Evolutionary conservation across 2,329 filamentous ascomycete genomes (phyloP), one percentile per base, ranked within the genome.

Genomic region (Daldinia eschscholtzii): DNA sequence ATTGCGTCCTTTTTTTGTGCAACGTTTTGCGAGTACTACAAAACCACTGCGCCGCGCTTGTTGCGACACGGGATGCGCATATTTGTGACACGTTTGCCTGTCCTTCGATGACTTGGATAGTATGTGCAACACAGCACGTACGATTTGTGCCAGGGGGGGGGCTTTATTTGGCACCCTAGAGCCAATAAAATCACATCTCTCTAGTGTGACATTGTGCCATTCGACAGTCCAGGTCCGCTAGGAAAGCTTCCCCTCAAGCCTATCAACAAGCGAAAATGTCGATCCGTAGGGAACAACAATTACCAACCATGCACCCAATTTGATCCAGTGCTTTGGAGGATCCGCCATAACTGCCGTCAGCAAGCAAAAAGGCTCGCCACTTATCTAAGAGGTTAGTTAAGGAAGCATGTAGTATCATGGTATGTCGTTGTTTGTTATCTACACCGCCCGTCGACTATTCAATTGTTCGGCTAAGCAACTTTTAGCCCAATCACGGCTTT

Each of bases 31-130:
- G 30, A 69, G 63, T 67, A 52, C 26, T 28, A 64, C 66, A 67
- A 63, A 64, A 61, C 65, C 63, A 69, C 66, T 69, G 66, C 65
- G 66, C 63, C 69, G 69, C 69, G 69, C 69, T 71, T 71, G 57
- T 71, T 64, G 66, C 57, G 63, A 71, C 61, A 53, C 61, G 59
- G 53, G 33, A 23, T 52, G 65, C 65, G 61, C 57, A 60, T 41
- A 56, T 63, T 60, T 59, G 59, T 35, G 26, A 20, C 44, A 39
- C 28, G 5, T 59, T 48, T 55, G 39, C 7, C n/a, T 59, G 52
- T 23, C 33, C 57, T 48, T 26, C 26, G n/a, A 55, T 35, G 53
- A 41, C 23, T 4, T 23, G 20, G 20, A 23, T 23, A 23, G 20
- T 57, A 12, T 39, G 37, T 42, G 20, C 35, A 28, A 56, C 33